These are phyloP conservation scores for Verticillium dahliae DNA, from an alignment of 2,329 filamentous ascomycete genomes.

Conservation along the genomic window DNA sequence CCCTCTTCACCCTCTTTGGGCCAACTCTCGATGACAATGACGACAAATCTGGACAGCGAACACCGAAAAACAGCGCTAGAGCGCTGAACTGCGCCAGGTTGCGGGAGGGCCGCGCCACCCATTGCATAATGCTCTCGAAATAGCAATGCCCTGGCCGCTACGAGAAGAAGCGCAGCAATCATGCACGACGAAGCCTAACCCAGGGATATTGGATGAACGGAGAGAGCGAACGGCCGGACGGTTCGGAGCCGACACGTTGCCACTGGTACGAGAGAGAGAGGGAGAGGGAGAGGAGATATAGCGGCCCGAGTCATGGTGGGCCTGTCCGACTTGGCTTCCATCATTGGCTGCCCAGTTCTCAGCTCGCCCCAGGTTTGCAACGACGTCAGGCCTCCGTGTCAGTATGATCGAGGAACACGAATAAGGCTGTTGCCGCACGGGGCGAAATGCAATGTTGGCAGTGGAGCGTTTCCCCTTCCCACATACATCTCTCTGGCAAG, in stretches of 20 bases:
- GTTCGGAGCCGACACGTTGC: background rate
- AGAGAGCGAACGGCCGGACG: background rate
- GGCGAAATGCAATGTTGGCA: background rate
- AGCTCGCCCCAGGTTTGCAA: background rate
- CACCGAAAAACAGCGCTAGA: background rate
- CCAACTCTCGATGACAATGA: background rate
- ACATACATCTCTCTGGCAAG: too few species aligned
- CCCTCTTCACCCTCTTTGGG: background rate
- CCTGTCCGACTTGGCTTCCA: background rate
- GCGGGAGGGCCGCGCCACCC: background rate
- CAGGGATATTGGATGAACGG: background rate
- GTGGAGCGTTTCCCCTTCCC: background rate
- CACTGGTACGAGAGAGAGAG: background rate
- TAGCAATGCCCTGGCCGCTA: background rate
- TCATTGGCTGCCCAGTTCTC: background rate
- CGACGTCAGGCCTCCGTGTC: background rate
- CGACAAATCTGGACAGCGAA: background rate
- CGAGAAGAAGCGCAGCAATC: background rate
- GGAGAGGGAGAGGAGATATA: too few species aligned
- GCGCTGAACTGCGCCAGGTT: background rate
- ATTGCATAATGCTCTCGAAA: background rate
- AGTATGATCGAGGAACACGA: background rate
- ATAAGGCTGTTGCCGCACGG: background rate
- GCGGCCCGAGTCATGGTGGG: background rate
- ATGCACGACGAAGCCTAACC: background rate